A percentile compares a stretch with the other conserved stretches of the same genome.
These are phyloP conservation scores for Yarrowia sp. DNA, from an alignment of 805 yeast genomes.

Conservation along the genomic window DNA sequence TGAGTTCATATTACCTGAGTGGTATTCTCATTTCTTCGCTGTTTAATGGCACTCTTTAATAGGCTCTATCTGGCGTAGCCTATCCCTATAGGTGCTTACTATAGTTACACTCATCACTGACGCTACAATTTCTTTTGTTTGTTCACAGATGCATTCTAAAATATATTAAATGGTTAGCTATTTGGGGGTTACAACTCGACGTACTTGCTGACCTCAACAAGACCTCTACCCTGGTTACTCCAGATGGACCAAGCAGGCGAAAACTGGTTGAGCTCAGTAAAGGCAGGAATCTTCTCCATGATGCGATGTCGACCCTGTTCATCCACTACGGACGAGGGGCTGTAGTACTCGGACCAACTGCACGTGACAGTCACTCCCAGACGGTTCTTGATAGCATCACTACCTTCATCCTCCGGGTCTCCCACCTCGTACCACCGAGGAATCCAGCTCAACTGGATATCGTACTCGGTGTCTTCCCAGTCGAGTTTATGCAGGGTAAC, in stretches of 20 bases:
- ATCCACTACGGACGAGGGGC: slow-evolving; percentile 38
- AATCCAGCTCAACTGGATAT: slow-evolving; percentile 71
- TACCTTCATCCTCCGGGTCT: slow-evolving; percentile 39
- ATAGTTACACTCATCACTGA: no score
- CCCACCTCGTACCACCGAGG: slow-evolving; percentile 55
- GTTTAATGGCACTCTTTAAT: no score
- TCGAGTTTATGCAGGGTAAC: slow-evolving; percentile 62
- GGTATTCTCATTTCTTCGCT: no score
- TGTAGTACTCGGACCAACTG: slow-evolving; percentile 73
- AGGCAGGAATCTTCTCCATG: slow-evolving; percentile 59
- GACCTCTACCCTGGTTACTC: slow-evolving; percentile 62
- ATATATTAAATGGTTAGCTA: slow-evolving; percentile 14
- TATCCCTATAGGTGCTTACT: no score
- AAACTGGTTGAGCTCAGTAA: slow-evolving; percentile 64
- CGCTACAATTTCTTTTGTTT: no score
- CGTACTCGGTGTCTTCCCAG: slow-evolving; percentile 55
- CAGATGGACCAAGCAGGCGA: slow-evolving; percentile 64
- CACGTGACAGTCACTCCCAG: slow-evolving; percentile 56
- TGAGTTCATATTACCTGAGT: no score
- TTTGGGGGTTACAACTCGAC: slow-evolving; percentile 43
- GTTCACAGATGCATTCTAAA: slow-evolving; percentile 14
- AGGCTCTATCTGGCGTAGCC: no score
- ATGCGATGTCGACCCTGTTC: slow-evolving; percentile 36
- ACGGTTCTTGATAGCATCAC: slow-evolving; percentile 14
- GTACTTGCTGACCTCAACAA: slow-evolving; percentile 57